Evolutionary conservation across 345 rosid species (phyloP).

Genomic region (Citrus inodora): DNA sequence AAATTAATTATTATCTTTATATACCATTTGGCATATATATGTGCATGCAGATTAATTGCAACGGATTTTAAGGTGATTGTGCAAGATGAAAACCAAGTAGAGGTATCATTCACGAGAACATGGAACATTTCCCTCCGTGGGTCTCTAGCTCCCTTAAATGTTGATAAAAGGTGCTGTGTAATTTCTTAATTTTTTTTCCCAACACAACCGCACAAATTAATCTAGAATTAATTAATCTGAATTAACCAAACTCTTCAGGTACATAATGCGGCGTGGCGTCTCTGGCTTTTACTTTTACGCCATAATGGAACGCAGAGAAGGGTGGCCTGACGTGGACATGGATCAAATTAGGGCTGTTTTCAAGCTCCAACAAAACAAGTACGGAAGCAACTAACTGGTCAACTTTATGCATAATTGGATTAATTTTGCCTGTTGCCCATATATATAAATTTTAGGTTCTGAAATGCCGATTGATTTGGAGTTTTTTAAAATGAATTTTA

Average conservation of each 20-base stretch:
- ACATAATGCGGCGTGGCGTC: slow-evolving; percentile 58
- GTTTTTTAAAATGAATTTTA: too few relatives aligned
- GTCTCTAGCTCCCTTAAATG: slow-evolving; percentile 57
- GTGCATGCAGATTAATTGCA: slow-evolving; percentile 42
- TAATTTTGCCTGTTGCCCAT: not conserved
- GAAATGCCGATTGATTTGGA: too few relatives aligned
- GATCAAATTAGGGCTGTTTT: slow-evolving; percentile 82
- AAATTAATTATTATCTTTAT: not conserved
- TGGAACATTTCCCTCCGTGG: slow-evolving; percentile 41
- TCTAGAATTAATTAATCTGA: too few relatives aligned
- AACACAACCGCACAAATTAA: not conserved
- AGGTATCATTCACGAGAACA: slow-evolving; percentile 58
- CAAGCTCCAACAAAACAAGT: slow-evolving; percentile 64
- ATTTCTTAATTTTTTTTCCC: too few relatives aligned
- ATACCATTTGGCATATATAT: not conserved
- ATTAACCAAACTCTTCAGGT: slow-evolving; percentile 35
- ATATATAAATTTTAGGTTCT: too few relatives aligned
- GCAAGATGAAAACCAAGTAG: slow-evolving; percentile 49
- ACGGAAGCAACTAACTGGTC: not conserved
- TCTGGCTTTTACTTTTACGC: slow-evolving; percentile 71
- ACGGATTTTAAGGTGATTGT: slow-evolving; percentile 43
- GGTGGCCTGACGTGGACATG: slow-evolving; percentile 86
- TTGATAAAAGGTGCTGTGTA: slow-evolving; percentile 64
- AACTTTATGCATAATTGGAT: not conserved
- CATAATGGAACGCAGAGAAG: slow-evolving; percentile 61